A percentile compares a stretch with the other conserved stretches of the same genome.
Evolutionary conservation across 495 filamentous ascomycete genomes (phyloP).

Genomic region (Aspergillus steynii): DNA sequence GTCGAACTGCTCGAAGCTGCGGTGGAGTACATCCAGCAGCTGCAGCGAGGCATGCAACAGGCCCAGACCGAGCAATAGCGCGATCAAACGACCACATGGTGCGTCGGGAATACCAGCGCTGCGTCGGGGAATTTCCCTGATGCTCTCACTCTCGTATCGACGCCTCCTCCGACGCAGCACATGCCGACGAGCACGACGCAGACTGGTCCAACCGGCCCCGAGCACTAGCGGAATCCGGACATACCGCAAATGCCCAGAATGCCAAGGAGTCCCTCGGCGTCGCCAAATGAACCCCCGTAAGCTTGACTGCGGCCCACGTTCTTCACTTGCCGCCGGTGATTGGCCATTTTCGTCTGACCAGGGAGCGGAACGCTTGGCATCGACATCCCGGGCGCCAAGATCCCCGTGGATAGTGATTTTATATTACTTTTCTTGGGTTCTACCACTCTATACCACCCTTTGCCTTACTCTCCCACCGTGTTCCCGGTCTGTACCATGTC

Average conservation of each 20-base stretch:
- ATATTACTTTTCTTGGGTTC: neutral
- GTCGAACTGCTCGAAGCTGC: constrained; percentile 18
- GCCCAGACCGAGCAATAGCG: constrained; percentile 10
- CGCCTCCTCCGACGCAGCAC: neutral
- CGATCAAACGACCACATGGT: constrained; percentile 2
- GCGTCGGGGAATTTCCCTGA: neutral
- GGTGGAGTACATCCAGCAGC: constrained; percentile 18
- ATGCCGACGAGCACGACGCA: constrained; percentile 4
- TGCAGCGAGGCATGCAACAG: constrained; percentile 8
- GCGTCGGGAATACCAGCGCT: neutral
- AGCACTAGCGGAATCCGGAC: neutral
- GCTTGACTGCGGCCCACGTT: constrained; percentile 15
- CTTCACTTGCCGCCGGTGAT: neutral
- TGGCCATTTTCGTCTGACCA: constrained; percentile 8
- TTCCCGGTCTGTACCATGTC: neutral
- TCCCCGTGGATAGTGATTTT: neutral
- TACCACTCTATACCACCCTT: neutral
- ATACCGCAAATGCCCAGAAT: neutral
- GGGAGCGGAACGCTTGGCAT: constrained; percentile 18
- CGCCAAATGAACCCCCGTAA: neutral
- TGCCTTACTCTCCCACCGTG: no score
- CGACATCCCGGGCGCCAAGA: neutral
- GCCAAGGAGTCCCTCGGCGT: neutral
- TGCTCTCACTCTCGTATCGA: constrained; percentile 1
- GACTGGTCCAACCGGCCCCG: neutral